Base-by-base conservation (phyloP, 1,284 basidiomycete species). In the Salmacisia buchloeana region DNA sequence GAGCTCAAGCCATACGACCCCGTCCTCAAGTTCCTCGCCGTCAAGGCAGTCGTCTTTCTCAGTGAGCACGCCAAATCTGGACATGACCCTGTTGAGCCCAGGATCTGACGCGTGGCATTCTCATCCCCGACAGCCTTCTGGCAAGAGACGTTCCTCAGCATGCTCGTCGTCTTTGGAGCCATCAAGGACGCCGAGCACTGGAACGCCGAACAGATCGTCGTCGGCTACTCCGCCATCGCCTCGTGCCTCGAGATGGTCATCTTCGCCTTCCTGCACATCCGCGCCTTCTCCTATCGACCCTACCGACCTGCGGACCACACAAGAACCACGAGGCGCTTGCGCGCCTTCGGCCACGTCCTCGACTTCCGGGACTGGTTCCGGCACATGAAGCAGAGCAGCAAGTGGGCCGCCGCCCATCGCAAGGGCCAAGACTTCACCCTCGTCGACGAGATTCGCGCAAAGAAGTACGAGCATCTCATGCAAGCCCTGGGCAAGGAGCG, bases 31-130 rank as follows among this genome's bases (percentile, higher is more conserved):
- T 74, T 71, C 41, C 62, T 89, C 71, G 83, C 87, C 6, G 82
- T 89, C 75, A 89, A 89, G 76, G 85, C 87, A 61, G 86, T 89
- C 63, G 88, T 90, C 0, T 90, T 90, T 75, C 81, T 90, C 39
- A 89, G 49, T 54, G 49, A 54, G 49, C 34, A 13, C 7, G 27
- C 25, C 25, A 13, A 52, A 5, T 13, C 18, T 31, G 21, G 29
- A 3, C 29, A 13, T 25, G 23, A 31, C 25, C 27, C 46, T 10
- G 7, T 9, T 13, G 4, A 27, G 10, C 21, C 25, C 2, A 25
- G 9, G 4, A 9, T 52, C n/a, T n/a, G n/a, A n/a, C n/a, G n/a
- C n/a, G n/a, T n/a, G n/a, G n/a, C 9, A 1, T 31, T 33, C 36
- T 9, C 18, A 12, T 18, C 49, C 23, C 2, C 41, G 23, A 43